Conservation (phyloP, 345 rosid genomes). For the Eucalyptus globulus region DNA sequence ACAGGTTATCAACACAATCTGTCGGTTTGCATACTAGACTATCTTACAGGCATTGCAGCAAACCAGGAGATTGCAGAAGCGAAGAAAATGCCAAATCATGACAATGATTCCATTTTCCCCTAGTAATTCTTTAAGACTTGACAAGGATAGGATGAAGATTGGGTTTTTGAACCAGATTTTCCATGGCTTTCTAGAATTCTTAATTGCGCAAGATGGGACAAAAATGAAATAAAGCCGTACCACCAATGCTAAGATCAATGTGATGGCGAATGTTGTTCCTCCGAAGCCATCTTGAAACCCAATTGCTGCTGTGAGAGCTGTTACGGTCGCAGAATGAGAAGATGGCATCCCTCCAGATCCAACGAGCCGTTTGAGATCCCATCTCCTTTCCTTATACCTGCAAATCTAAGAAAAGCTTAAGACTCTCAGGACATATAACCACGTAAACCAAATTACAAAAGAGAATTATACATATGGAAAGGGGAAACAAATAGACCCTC, state of each 20-base stretch:
- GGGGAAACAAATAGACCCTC: neutral
- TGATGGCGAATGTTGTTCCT: conserved; percentile 52
- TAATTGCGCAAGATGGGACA: neutral
- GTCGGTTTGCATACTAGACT: neutral
- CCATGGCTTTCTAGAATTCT: neutral
- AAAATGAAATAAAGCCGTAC: conserved; percentile 23
- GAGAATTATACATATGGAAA: neutral
- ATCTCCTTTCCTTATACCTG: conserved; percentile 78
- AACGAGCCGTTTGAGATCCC: conserved; percentile 73
- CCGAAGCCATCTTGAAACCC: conserved; percentile 93
- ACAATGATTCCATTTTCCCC: neutral
- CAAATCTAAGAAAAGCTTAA: conserved; percentile 36
- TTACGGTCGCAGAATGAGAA: conserved; percentile 84
- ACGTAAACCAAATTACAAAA: neutral
- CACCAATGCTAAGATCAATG: conserved; percentile 62
- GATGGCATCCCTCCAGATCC: conserved; percentile 99
- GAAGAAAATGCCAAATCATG: neutral
- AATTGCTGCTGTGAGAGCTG: conserved; percentile 60
- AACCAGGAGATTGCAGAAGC: neutral
- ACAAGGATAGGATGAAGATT: neutral
- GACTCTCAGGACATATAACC: conserved; percentile 10
- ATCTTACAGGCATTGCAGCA: neutral
- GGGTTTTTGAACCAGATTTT: neutral
- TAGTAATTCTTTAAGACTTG: neutral
- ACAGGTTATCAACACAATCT: neutral